A percentile compares a stretch with the other conserved stretches of the same genome.
Evolutionary conservation across 495 filamentous ascomycete genomes (phyloP).

Genomic region (Penicillium argentinense): DNA sequence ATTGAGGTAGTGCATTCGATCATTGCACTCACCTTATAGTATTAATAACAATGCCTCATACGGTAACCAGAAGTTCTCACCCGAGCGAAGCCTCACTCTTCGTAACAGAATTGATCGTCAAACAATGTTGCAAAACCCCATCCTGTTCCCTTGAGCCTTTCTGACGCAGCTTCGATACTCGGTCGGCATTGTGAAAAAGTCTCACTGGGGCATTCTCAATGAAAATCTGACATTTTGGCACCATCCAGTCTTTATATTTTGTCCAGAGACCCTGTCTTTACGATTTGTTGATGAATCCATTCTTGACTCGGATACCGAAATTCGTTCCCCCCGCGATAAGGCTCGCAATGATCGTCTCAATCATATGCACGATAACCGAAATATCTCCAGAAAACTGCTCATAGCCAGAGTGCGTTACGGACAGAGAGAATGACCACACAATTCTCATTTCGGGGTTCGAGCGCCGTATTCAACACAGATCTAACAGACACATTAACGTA

Average conservation of each 20-base stretch:
- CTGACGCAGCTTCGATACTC: no score
- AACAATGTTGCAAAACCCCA: no score
- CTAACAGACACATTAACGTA: not conserved
- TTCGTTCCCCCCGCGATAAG: not conserved
- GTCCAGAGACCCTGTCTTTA: not conserved
- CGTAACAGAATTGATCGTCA: no score
- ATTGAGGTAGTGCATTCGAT: no score
- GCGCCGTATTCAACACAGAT: not conserved
- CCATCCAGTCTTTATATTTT: not conserved
- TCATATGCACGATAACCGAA: not conserved
- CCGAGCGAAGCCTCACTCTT: no score
- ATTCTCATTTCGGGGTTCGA: not conserved
- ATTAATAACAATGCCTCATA: no score
- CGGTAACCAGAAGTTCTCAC: no score
- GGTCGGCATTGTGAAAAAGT: not conserved
- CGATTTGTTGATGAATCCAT: not conserved
- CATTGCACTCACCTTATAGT: no score
- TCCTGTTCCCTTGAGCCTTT: no score
- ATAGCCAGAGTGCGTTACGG: not conserved
- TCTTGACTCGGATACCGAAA: not conserved
- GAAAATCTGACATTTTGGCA: not conserved
- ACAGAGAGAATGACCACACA: not conserved
- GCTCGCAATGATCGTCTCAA: not conserved
- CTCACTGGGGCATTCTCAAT: not conserved
- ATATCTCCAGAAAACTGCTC: not conserved